Percentiles rank a stretch among this genome's conserved stretches.
phyloP scores from a whole-genome alignment of 2,329 filamentous ascomycete species.

The Ramularia collo-cygni region DNA sequence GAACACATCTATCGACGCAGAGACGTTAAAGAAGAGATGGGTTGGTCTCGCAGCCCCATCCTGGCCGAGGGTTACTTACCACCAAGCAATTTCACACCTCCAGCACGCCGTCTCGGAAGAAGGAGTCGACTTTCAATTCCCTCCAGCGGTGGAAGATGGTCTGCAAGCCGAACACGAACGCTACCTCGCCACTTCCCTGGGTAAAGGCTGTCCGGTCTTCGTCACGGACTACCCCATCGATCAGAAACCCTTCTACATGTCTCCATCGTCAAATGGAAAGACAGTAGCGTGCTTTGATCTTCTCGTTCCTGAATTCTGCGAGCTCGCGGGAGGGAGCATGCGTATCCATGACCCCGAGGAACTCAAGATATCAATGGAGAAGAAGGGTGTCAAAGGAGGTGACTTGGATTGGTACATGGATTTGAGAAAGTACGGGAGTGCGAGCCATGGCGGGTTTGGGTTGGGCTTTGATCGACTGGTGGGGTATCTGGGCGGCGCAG shows the following conservation, averaged over 20 bases:
- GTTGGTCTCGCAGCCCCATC: constrained; percentile 58
- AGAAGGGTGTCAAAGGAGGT: constrained; percentile 50
- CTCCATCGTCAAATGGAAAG: constrained; percentile 41
- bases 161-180: constrained; percentile 91
- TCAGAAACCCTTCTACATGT: constrained; percentile 92
- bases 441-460: constrained; percentile 85
- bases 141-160: constrained; percentile 63
- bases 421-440: constrained; percentile 81
- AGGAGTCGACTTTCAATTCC: constrained; percentile 55
- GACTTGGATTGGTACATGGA: constrained; percentile 78
- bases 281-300: constrained; percentile 91
- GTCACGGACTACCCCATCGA: constrained; percentile 85
- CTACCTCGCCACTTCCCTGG: constrained; percentile 66
- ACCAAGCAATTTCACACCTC: constrained; percentile 65
- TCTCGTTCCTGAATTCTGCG: constrained; percentile 75
- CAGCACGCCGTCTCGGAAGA: constrained; percentile 40
- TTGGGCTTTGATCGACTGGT: constrained; percentile 82
- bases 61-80: constrained; percentile 84
- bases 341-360: constrained; percentile 70
- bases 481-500: constrained; percentile 73
- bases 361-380: constrained; percentile 63
- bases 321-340: constrained; percentile 82
- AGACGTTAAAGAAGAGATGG: constrained; percentile 64
- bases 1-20: constrained; percentile 35
- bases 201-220: constrained; percentile 66